A percentile compares a stretch with the other conserved stretches of the same genome.
Evolutionary conservation across 2,329 filamentous ascomycete species (phyloP).

Genomic region (Nemania sp.): DNA sequence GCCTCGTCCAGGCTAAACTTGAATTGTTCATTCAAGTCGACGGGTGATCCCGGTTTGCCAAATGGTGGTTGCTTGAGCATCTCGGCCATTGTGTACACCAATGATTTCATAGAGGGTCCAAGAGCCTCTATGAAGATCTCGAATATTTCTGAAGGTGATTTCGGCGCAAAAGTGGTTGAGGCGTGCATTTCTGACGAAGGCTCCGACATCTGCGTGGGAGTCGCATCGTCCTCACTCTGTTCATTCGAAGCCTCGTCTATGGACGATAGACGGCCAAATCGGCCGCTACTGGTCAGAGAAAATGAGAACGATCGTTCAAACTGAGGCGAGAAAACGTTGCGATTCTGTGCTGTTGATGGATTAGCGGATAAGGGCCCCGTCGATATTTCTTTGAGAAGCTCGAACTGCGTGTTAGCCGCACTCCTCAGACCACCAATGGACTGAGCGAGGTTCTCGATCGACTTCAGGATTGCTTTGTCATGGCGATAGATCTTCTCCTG

Average conservation of each 20-base stretch:
- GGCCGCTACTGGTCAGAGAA: conserved; percentile 43
- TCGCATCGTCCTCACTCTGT: conserved; percentile 48
- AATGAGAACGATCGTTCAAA: conserved; percentile 30
- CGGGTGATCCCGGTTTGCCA: conserved; percentile 66
- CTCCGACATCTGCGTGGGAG: conserved; percentile 17
- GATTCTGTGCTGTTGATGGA: conserved; percentile 38
- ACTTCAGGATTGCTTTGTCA: conserved; percentile 79
- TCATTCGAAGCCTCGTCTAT: conserved; percentile 67
- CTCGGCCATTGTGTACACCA: conserved; percentile 88
- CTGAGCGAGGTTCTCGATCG: conserved; percentile 82
- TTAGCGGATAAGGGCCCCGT: conserved; percentile 35
- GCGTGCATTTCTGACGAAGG: conserved; percentile 17
- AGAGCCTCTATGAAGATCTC: conserved; percentile 85
- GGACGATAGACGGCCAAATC: conserved; percentile 55
- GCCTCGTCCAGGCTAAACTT: conserved; percentile 79
- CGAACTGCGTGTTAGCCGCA: conserved; percentile 86
- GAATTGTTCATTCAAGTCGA: conserved; percentile 79
- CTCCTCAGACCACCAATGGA: conserved; percentile 88
- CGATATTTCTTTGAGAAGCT: conserved; percentile 69
- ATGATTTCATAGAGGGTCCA: conserved; percentile 92
- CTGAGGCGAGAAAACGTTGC: conserved; percentile 38
- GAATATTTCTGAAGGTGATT: conserved; percentile 81
- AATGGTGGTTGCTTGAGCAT: conserved; percentile 89
- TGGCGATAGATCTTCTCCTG: conserved; percentile 77
- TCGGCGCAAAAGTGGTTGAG: conserved; percentile 43